A percentile compares a stretch with the other conserved stretches of the same genome.
Conservation (phyloP, 306 rosid species). For the Quercus berberidifolia region DNA sequence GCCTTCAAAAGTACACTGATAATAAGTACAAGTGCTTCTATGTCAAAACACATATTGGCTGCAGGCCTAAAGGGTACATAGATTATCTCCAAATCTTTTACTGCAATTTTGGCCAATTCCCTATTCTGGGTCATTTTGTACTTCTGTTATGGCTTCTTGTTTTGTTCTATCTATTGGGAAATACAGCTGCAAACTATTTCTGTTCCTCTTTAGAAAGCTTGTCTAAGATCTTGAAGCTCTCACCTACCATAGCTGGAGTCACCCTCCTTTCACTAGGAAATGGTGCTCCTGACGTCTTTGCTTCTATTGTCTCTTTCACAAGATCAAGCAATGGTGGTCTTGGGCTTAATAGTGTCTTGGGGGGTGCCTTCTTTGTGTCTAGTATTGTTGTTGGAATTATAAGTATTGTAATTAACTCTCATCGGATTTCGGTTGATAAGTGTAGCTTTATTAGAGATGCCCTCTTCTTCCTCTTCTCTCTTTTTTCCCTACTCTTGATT, state of each 20-base stretch:
- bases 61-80: conserved; percentile 64
- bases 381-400: conserved; percentile 66
- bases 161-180: conserved; percentile 70
- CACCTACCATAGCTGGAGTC: conserved; percentile 90
- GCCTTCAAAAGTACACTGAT: conserved; percentile 36
- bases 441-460: conserved; percentile 57
- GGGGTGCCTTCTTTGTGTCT: conserved; percentile 71
- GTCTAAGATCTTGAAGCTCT: conserved; percentile 53
- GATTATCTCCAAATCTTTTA: conserved; percentile 65
- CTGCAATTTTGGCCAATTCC: conserved; percentile 50
- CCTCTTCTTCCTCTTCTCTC: conserved; percentile 54
- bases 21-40: conserved; percentile 43
- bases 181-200: conserved; percentile 81
- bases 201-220: conserved; percentile 65
- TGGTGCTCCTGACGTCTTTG: conserved; percentile 87
- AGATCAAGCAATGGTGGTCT: conserved; percentile 46
- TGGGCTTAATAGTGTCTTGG: conserved; percentile 71
- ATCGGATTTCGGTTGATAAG: conserved; percentile 37
- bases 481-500: conserved; percentile 42
- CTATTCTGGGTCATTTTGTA: conserved; percentile 34
- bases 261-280: conserved; percentile 87
- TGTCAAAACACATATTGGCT: conserved; percentile 34
- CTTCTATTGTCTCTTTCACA: conserved; percentile 65
- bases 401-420: conserved; percentile 39
- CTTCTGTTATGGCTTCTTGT: conserved; percentile 62